Evolutionary conservation across 2,329 filamentous ascomycete species (phyloP).

Genomic region (Microsporum canis): DNA sequence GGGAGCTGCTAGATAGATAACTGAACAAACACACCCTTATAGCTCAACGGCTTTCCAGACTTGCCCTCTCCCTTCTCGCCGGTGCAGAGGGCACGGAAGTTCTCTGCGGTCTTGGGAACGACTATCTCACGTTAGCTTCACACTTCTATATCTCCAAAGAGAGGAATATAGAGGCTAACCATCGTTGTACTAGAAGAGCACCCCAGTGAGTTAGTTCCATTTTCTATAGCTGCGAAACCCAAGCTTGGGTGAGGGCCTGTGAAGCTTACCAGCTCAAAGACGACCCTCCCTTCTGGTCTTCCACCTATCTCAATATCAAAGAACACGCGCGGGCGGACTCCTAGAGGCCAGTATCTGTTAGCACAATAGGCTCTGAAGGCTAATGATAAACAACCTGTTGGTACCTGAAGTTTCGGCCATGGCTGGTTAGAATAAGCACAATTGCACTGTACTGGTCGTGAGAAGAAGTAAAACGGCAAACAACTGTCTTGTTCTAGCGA

Average conservation of each 20-base stretch:
- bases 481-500: not conserved
- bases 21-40: constrained; percentile 50
- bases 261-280: constrained; percentile 64
- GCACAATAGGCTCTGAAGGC: not conserved
- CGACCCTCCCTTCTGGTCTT: constrained; percentile 62
- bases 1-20: not conserved
- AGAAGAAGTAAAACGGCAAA: not conserved
- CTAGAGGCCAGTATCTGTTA: not conserved
- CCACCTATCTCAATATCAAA: constrained; percentile 83
- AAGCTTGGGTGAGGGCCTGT: not conserved
- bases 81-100: constrained; percentile 78
- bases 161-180: constrained; percentile 37
- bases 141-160: constrained; percentile 25
- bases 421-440: constrained; percentile 4
- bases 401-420: constrained; percentile 31
- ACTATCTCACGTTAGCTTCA: constrained; percentile 2
- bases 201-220: not conserved
- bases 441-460: constrained; percentile 3
- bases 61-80: constrained; percentile 69
- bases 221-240: not conserved
- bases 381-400: not conserved
- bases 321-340: constrained; percentile 60
- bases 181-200: constrained; percentile 35
- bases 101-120: constrained; percentile 77
- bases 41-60: constrained; percentile 74